Evolutionary conservation across 495 filamentous ascomycete species (phyloP), one percentile per base, ranked within the genome.

Genomic region (Terfezia claveryi): DNA sequence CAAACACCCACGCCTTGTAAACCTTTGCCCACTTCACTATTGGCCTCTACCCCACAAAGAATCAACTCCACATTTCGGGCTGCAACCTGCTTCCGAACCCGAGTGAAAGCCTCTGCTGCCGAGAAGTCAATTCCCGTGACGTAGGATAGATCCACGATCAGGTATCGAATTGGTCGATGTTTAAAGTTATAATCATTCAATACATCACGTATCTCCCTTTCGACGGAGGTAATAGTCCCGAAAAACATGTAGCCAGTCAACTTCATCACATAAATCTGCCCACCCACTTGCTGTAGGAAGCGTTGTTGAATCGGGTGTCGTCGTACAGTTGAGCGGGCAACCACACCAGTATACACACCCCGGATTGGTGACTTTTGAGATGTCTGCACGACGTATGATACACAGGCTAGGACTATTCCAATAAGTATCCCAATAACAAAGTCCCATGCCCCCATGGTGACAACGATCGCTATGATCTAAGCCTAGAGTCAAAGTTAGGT

Each of bases 51-150:
- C 8, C 89, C 86, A 51, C 82, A 87, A 53, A 98, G 74, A 23
- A 86, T 76, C 56, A 93, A 78, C 55, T 80, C 75, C 32, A 96
- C 81, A 46, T 79, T 76, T 62, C 80, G 81, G 41, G 75, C 73
- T 50, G 76, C 68, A 10, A 94, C 72, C 37, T 95, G 73, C 36
- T 91, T 79, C 62, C 85, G 88, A 67, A 95, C 87, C 46, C 88
- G 81, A 37, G 82, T 87, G 65, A 98, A 95, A 0, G 82, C 88
- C 66, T 96, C 91, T 5, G 86, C 87, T 10, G 92, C 87, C 0
- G 89, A 95, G 67, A 91, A 96, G 68, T 98, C 91, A 23, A 96
- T 71, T 9, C 91, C 91, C 14, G 85, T 87, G 60, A 98, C 89
- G 55, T 88, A 80, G 60, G 76, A 76, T 55, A 98, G 75, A 62